Base-by-base conservation (phyloP, 148 eudicot genomes). In the Vaccinium corymbosum region DNA sequence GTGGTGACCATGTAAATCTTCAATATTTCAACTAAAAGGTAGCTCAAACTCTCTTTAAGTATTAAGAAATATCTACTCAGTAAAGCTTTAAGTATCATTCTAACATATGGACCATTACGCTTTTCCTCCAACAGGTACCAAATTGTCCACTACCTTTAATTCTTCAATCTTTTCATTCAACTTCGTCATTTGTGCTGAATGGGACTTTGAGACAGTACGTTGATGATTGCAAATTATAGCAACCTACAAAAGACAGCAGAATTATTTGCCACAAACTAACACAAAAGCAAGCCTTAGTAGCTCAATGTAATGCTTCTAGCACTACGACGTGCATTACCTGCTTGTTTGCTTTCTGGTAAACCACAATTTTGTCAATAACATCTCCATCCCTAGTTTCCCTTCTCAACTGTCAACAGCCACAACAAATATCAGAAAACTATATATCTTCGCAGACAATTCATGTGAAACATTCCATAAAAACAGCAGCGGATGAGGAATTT, bases 151-250 rank as follows among this genome's bases (percentile, higher is more conserved):
- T 88, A 97, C 99, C 98, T 93, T 95, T 52, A 92, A 86, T 84
- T 93, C 98, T 52, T 90, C 89, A 79, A 97, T 97, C 89, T 90
- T 97, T 49, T 92, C 90, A 79, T 86, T 83, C 82, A 97, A 88
- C 83, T 86, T 90, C 53, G 87, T 87, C 94, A 97, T 97, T 84
- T 94, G 98, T 82, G 96, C 89, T 89, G 88, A 86, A 83, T 97
- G 99, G 76, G 94, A 59, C 90, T 97, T 97, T 4, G 99, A 95
- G 76, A 95, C 98, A 59, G 91, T 87, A 87, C 99, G 99, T 88
- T 97, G 99, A 94, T 97, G 99, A 87, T 97, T 97, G 86, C 99
- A 97, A 73, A 97, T 95, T 59, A 97, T 94, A 68, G 99, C 99
- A 75, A 97, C 99, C 99, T 97, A 90, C 82, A 92, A 66, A 73